These are phyloP conservation scores for Claviceps humidiphila DNA, from an alignment of 2,329 filamentous ascomycete genomes.

Conservation along the genomic window DNA sequence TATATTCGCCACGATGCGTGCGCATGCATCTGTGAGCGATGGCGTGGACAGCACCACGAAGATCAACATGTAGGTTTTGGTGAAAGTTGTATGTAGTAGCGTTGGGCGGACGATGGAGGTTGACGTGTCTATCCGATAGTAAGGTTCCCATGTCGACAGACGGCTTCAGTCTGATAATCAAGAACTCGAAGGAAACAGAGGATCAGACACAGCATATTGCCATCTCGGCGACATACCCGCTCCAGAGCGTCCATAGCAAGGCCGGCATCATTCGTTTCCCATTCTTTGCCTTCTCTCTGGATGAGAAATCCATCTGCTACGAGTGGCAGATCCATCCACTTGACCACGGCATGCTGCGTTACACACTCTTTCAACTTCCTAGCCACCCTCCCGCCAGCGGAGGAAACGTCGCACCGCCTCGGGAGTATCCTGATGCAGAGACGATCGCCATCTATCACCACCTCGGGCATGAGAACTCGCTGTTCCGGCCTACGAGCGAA, in stretches of 20 bases:
- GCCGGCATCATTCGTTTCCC: slow-evolving; percentile 1
- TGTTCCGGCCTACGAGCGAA: slow-evolving; percentile 1
- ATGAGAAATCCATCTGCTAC: neutral
- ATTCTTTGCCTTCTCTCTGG: slow-evolving; percentile 3
- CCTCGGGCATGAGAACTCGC: neutral
- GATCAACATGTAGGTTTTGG: slow-evolving; percentile 1
- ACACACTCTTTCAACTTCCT: neutral
- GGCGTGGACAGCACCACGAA: neutral
- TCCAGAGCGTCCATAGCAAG: neutral
- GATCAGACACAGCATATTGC: neutral
- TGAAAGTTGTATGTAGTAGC: neutral
- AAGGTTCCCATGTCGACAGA: slow-evolving; percentile 1
- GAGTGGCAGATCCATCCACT: slow-evolving; percentile 6
- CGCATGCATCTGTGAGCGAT: too few species aligned
- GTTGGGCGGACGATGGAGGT: neutral
- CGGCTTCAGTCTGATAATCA: slow-evolving; percentile 1
- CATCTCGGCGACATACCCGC: neutral
- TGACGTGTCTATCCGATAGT: neutral
- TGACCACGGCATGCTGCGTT: slow-evolving; percentile 4
- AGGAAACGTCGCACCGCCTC: neutral
- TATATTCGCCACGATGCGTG: slow-evolving; percentile 1
- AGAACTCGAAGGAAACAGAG: neutral
- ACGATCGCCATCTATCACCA: slow-evolving; percentile 3
- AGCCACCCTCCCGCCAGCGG: neutral
- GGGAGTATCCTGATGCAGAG: neutral